A percentile compares a stretch with the other conserved stretches of the same genome.
phyloP scores from a whole-genome alignment of 2,329 filamentous ascomycete species.

The Calycina marina region DNA sequence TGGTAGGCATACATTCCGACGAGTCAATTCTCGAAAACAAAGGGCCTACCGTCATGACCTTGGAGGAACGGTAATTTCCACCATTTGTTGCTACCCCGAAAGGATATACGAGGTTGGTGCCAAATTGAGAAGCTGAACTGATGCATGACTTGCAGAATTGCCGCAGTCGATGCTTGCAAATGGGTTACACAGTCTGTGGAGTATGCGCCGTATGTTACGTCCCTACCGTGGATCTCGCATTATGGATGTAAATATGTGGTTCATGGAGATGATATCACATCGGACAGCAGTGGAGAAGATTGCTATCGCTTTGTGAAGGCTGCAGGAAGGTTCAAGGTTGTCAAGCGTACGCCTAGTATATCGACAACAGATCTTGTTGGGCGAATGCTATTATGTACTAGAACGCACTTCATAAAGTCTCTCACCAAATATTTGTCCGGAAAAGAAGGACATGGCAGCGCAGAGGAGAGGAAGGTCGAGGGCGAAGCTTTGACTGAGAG shows the following conservation, averaged over 20 bases:
- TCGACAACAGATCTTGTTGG: slow-evolving; percentile 97
- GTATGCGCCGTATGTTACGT: slow-evolving; percentile 86
- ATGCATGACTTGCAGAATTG: slow-evolving; percentile 40
- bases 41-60: slow-evolving; percentile 91
- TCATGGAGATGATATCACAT: slow-evolving; percentile 94
- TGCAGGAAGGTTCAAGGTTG: slow-evolving; percentile 86
- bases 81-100: no score
- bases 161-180: slow-evolving; percentile 85
- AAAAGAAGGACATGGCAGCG: slow-evolving; percentile 55
- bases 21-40: slow-evolving; percentile 94
- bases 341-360: slow-evolving; percentile 90
- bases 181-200: slow-evolving; percentile 81
- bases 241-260: slow-evolving; percentile 94
- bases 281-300: slow-evolving; percentile 82
- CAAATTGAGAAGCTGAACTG: slow-evolving; percentile 14
- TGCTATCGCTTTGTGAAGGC: slow-evolving; percentile 97
- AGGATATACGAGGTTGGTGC: no score
- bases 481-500: slow-evolving; percentile 60
- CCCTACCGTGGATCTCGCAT: slow-evolving; percentile 83
- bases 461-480: slow-evolving; percentile 47
- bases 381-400: slow-evolving; percentile 93
- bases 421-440: slow-evolving; percentile 55
- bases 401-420: slow-evolving; percentile 79
- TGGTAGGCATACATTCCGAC: slow-evolving; percentile 89
- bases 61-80: slow-evolving; percentile 58